Conservation (phyloP, 2,329 filamentous ascomycete species). For the Lachnellula arida region DNA sequence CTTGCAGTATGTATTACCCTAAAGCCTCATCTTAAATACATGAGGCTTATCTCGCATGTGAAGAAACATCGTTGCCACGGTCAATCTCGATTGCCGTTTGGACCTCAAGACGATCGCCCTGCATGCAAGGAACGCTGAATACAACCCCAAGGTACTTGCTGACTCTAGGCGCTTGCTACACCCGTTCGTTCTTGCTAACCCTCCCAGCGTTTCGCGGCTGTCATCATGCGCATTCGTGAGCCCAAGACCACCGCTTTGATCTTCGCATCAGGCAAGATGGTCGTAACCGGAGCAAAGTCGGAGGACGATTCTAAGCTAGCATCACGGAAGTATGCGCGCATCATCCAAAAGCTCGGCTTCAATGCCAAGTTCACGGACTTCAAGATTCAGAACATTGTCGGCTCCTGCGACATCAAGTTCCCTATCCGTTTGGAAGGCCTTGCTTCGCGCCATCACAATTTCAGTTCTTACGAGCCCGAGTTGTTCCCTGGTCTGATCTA, state of each 20-base stretch:
- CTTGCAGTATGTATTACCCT: slow-evolving; percentile 82
- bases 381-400: slow-evolving; percentile 99
- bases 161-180: slow-evolving; percentile 42
- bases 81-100: slow-evolving; percentile 95
- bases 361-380: slow-evolving; percentile 99
- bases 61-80: slow-evolving; percentile 99
- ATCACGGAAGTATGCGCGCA: slow-evolving; percentile 94
- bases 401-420: slow-evolving; percentile 99
- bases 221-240: slow-evolving; percentile 99
- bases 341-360: slow-evolving; percentile 99
- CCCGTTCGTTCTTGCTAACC: slow-evolving; percentile 36
- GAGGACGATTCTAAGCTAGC: slow-evolving; percentile 98
- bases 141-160: slow-evolving; percentile 86
- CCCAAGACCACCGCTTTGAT: slow-evolving; percentile 98
- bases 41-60: slow-evolving; percentile 49
- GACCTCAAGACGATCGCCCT: slow-evolving; percentile 98
- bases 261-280: slow-evolving; percentile 99
- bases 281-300: slow-evolving; percentile 95
- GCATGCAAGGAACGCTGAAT: slow-evolving; percentile 96
- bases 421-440: slow-evolving; percentile 94
- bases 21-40: slow-evolving; percentile 31
- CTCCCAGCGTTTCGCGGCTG: slow-evolving; percentile 87
- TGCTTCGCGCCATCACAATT: slow-evolving; percentile 96
- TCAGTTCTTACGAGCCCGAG: slow-evolving; percentile 98
- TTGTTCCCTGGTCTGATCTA: slow-evolving; percentile 99